A percentile compares a stretch with the other conserved stretches of the same genome.
phyloP scores from a whole-genome alignment of 495 filamentous ascomycete species.

The Filosporella fistucella region DNA sequence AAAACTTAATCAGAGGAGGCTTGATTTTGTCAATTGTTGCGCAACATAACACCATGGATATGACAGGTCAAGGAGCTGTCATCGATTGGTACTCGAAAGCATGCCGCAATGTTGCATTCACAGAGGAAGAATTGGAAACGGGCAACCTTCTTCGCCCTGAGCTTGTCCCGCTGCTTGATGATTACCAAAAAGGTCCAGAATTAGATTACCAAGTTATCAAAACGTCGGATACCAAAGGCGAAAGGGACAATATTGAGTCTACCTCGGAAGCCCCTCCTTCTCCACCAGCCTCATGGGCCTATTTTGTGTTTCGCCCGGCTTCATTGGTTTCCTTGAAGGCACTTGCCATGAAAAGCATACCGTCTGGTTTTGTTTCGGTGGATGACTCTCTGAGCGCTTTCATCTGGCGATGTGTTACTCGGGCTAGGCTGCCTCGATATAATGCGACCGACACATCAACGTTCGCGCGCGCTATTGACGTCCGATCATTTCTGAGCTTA shows the following conservation, averaged over 20 bases:
- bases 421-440: conserved; percentile 37
- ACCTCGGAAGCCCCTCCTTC: conserved; percentile 9
- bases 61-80: conserved; percentile 39
- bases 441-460: conserved; percentile 24
- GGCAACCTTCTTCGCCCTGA: conserved; percentile 40
- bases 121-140: conserved; percentile 34
- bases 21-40: conserved; percentile 42
- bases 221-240: conserved; percentile 1
- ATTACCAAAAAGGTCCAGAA: conserved; percentile 27
- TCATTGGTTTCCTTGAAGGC: conserved; percentile 37
- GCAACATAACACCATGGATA: conserved; percentile 36
- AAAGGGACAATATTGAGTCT: not conserved
- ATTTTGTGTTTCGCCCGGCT: conserved; percentile 33
- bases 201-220: conserved; percentile 31
- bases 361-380: conserved; percentile 33
- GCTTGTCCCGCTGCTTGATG: conserved; percentile 38
- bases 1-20: conserved; percentile 45
- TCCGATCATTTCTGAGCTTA: conserved; percentile 38
- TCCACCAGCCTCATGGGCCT: conserved; percentile 34
- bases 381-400: conserved; percentile 51
- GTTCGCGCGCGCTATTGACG: conserved; percentile 48
- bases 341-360: conserved; percentile 24
- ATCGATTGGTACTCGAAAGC: conserved; percentile 50
- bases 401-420: conserved; percentile 44
- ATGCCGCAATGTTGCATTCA: conserved; percentile 40